Conservation (phyloP, 352 stramenopile species). For the Phytophthora palmivora region DNA sequence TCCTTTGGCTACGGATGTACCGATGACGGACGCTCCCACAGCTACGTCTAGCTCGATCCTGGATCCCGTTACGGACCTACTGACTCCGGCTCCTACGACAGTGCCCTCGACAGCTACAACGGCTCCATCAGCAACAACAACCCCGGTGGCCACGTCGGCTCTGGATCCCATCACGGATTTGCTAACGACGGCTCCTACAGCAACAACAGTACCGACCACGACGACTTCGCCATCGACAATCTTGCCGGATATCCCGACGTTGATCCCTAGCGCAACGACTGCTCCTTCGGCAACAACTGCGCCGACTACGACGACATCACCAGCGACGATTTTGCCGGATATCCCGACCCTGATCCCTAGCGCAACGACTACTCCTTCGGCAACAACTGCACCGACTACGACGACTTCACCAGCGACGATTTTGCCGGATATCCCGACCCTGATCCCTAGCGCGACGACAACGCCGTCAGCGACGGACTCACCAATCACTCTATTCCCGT, state of each 20-base stretch:
- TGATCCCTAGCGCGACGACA: slow-evolving; percentile 8
- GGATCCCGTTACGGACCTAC: slow-evolving; percentile 27
- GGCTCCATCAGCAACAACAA: slow-evolving; percentile 19
- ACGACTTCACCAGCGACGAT: slow-evolving; percentile 1
- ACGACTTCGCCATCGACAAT: slow-evolving; percentile 18
- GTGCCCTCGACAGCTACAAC: slow-evolving; percentile 10
- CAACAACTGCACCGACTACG: background rate
- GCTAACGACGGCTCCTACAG: slow-evolving; percentile 15
- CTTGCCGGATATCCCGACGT: slow-evolving; percentile 20
- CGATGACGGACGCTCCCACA: too few species aligned
- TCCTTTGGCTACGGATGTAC: too few species aligned
- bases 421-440: slow-evolving; percentile 1
- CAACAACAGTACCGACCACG: slow-evolving; percentile 17
- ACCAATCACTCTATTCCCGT: slow-evolving; percentile 25
- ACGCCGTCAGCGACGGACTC: slow-evolving; percentile 19
- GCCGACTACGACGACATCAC: slow-evolving; percentile 16
- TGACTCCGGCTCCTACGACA: slow-evolving; percentile 30
- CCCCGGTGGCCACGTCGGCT: slow-evolving; percentile 9
- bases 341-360: slow-evolving; percentile 18
- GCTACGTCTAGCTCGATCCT: slow-evolving; percentile 5
- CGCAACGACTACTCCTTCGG: background rate
- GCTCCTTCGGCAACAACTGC: slow-evolving; percentile 16
- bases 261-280: slow-evolving; percentile 14
- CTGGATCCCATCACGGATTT: slow-evolving; percentile 16
- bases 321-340: slow-evolving; percentile 18